Conservation (phyloP, 2,329 filamentous ascomycete genomes). For the Cladosporium sp. region DNA sequence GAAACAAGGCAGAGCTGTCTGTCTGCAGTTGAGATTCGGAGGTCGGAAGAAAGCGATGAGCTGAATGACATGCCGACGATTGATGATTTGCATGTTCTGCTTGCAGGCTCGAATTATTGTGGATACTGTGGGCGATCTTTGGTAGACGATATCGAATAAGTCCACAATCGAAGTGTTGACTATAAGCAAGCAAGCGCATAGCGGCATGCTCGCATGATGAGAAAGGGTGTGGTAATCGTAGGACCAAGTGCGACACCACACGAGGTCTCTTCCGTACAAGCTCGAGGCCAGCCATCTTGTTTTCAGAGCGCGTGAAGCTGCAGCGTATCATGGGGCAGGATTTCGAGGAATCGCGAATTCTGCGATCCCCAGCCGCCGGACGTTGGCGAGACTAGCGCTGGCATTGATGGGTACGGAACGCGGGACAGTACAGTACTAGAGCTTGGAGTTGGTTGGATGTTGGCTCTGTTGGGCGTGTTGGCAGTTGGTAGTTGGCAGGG, state of each 20-base stretch:
- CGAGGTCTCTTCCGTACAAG: background rate
- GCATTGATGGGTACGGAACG: background rate
- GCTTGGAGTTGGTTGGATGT: background rate
- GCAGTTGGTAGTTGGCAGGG: background rate
- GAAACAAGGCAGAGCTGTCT: background rate
- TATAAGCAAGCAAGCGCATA: background rate
- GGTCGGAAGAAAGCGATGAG: too few relatives aligned
- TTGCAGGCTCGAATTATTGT: background rate
- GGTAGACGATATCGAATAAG: background rate
- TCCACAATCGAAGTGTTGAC: background rate
- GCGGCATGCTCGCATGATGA: background rate
- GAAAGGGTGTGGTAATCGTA: background rate
- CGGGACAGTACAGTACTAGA: background rate
- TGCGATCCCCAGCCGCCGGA: background rate
- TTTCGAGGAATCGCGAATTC: background rate
- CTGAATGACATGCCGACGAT: background rate
- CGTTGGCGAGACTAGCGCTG: background rate
- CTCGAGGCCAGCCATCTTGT: constrained; percentile 8
- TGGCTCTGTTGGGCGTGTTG: background rate
- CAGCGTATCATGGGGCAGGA: constrained; percentile 7
- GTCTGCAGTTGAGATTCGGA: too few relatives aligned
- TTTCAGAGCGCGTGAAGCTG: constrained; percentile 12
- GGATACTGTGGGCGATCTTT: background rate
- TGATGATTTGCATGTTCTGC: background rate
- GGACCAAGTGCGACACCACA: background rate